Base-by-base conservation (phyloP, 2,329 filamentous ascomycete genomes). In the Blumeria graminis region DNA sequence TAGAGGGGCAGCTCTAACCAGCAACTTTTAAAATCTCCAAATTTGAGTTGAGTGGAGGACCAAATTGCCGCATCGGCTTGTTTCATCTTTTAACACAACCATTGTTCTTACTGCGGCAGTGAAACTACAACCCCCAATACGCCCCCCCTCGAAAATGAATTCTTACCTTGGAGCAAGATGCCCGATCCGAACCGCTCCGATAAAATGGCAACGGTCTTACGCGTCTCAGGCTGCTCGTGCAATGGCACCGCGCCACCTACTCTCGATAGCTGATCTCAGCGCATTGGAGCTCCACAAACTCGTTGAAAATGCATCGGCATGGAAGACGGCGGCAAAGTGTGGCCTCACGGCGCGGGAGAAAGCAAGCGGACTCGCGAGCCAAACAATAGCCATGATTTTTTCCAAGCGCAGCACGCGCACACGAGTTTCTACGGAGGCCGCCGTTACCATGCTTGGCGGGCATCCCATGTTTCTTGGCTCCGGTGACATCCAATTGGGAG, bases 401-500 rank as follows among this genome's bases (percentile, higher is more conserved):
- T 93, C 77, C 75, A 98, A 98, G 72, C 81, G 89, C 62, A 93
- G 85, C 64, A 98, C 92, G 11, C 80, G 92, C 58, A 98, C 92
- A 11, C 81, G 92, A 60, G 82, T 98, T 35, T 94, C 88, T 1
- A 95, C 89, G 1, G 92, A 98, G 72, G 84, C 84, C 7, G 92
- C 92, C 11, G 81, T 95, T 39, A 78, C 83, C n/a, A 74, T 86
- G 58, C 77, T 98, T 74, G 88, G 89, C 39, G 92, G 90, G 0
- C 84, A 94, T 64, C 82, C 92, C 22, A 95, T 98, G 89, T 98
- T 98, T 68, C 70, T 98, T 58, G 88, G 89, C 64, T 92, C 89
- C 67, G 83, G 93, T 56, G 92, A 98, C 67, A 98, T 98, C 60
- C 92, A 98, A 69, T 75, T 98, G 18, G 92, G 92, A 55, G 92